Percentiles rank a stretch among this genome's conserved stretches.
Conservation (phyloP, 306 rosid species). For the Rosa lucieae region DNA sequence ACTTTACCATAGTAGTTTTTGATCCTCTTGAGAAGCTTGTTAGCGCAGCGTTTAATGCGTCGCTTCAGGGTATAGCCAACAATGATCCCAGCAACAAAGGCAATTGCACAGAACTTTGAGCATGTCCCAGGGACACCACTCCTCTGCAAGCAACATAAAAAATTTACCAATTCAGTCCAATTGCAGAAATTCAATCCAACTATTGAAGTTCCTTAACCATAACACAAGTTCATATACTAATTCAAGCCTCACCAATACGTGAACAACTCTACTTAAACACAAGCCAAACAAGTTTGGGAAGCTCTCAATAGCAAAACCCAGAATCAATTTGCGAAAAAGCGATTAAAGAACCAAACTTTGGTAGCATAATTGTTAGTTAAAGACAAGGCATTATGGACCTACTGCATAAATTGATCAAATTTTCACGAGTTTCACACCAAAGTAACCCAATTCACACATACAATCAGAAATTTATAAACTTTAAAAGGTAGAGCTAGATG, state of each 20-base stretch:
- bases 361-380: neutral
- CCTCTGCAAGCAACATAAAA: constrained; percentile 44
- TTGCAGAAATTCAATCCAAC: neutral
- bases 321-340: neutral
- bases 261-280: neutral
- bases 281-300: neutral
- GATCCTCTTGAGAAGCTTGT: constrained; percentile 56
- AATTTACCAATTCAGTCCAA: neutral
- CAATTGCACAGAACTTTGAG: constrained; percentile 77
- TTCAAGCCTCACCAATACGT: neutral
- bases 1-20: neutral
- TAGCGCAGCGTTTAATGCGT: constrained; percentile 72
- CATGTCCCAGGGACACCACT: constrained; percentile 62
- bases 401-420: neutral
- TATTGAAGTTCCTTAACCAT: neutral
- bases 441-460: too few relatives aligned
- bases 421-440: neutral
- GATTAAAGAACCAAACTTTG: neutral
- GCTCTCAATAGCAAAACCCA: neutral
- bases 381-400: neutral
- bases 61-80: constrained; percentile 72
- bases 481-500: too few relatives aligned
- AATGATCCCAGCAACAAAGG: constrained; percentile 72
- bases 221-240: neutral
- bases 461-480: too few relatives aligned